Percentiles rank a stretch among this genome's conserved stretches.
These are phyloP conservation scores for Trypanosoma vivax DNA, from an alignment of 208 protist genomes.

Conservation along the genomic window DNA sequence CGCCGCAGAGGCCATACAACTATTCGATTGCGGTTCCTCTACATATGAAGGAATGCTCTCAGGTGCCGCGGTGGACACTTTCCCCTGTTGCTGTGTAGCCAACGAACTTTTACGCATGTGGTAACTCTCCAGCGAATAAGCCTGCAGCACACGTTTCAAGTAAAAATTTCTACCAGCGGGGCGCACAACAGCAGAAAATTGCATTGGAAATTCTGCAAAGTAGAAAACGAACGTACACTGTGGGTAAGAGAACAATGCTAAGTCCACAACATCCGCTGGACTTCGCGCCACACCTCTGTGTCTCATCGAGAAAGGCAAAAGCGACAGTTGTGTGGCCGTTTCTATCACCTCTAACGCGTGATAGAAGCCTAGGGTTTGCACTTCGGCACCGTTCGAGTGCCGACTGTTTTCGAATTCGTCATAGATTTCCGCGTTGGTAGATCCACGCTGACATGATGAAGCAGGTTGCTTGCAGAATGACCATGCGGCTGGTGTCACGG, in stretches of 20 bases:
- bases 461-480: conserved; percentile 65
- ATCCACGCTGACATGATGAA: too few species aligned
- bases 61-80: background rate
- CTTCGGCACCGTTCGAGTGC: conserved; percentile 16
- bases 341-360: conserved; percentile 72
- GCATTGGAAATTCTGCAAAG: conserved; percentile 78
- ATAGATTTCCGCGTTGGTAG: background rate
- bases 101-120: conserved; percentile 21
- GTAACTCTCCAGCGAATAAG: conserved; percentile 55
- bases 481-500: conserved; percentile 63
- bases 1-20: background rate
- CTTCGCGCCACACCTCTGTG: conserved; percentile 44
- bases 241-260: conserved; percentile 64
- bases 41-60: background rate
- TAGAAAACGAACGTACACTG: conserved; percentile 84
- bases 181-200: conserved; percentile 68
- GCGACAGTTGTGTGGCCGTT: conserved; percentile 43
- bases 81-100: background rate
- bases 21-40: background rate
- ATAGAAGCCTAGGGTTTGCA: conserved; percentile 51
- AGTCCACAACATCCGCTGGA: conserved; percentile 71
- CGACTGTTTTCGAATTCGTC: background rate
- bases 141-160: conserved; percentile 51
- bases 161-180: conserved; percentile 48
- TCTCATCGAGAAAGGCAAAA: conserved; percentile 23